Evolutionary conservation across 2,329 filamentous ascomycete genomes (phyloP).

Genomic region (Aspergillus quadricinctus): DNA sequence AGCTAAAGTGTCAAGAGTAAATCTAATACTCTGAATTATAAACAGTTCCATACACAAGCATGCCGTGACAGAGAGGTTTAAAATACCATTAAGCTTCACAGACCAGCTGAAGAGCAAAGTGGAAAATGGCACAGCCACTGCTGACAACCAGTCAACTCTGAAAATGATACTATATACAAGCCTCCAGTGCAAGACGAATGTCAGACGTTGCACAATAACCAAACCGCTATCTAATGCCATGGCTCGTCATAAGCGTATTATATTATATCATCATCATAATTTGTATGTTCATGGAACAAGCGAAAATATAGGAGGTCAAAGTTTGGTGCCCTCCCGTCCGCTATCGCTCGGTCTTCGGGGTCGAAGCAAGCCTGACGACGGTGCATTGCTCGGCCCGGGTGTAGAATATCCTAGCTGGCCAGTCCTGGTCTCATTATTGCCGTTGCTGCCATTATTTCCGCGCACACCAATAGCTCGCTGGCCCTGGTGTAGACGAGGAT

Average conservation of each 20-base stretch:
- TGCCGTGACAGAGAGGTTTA: not conserved
- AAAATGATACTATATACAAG: not conserved
- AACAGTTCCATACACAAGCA: not conserved
- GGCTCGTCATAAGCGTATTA: not conserved
- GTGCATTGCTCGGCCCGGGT: conserved; percentile 22
- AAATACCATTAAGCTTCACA: not conserved
- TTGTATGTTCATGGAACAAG: not conserved
- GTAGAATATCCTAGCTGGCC: conserved; percentile 18
- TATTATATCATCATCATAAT: not conserved
- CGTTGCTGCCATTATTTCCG: conserved; percentile 9
- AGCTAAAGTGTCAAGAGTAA: not conserved
- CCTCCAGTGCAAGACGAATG: not conserved
- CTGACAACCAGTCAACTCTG: not conserved
- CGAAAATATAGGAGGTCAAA: conserved; percentile 7
- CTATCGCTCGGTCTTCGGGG: conserved; percentile 37
- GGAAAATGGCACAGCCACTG: not conserved
- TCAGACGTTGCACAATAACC: not conserved
- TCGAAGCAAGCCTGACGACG: conserved; percentile 21
- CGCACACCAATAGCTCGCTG: conserved; percentile 23
- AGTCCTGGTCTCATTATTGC: conserved; percentile 13
- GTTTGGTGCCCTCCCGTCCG: conserved; percentile 40
- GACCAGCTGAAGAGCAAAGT: not conserved
- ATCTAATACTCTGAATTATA: not conserved
- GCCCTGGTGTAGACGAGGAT: conserved; percentile 49
- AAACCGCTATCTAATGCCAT: not conserved